phyloP scores from a whole-genome alignment of 139 green algal species.

The Edaphochlamys debaryana region DNA sequence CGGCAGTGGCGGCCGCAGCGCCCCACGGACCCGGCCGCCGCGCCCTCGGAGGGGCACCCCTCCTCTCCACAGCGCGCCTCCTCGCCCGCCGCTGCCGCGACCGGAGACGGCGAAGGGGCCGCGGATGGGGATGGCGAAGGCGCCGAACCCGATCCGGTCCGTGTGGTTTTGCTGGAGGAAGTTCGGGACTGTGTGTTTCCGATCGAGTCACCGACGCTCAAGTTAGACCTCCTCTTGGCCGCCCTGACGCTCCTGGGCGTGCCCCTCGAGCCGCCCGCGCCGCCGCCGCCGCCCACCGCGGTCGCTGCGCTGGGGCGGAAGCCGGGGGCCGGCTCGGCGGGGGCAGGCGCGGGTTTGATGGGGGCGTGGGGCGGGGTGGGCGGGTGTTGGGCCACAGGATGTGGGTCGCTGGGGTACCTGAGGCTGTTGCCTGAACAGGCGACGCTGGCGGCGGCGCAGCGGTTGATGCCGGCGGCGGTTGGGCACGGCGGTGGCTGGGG shows the following conservation, averaged over 20 bases:
- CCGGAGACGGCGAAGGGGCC: background rate
- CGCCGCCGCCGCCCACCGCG: background rate
- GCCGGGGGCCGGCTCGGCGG: no score
- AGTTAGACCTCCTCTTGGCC: constrained; percentile 54
- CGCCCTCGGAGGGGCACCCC: no score
- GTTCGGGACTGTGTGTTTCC: constrained; percentile 48
- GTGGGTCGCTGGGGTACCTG: constrained; percentile 5
- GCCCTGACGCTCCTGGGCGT: constrained; percentile 70
- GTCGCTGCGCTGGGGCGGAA: background rate
- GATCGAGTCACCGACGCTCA: constrained; percentile 42
- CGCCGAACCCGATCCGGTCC: constrained; percentile 1
- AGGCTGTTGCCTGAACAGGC: constrained; percentile 3
- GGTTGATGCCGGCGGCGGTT: background rate
- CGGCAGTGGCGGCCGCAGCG: constrained; percentile 13
- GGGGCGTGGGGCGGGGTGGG: no score
- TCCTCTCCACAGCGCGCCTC: no score
- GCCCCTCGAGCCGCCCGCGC: constrained; percentile 43
- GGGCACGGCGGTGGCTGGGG: no score
- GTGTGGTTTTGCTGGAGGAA: constrained; percentile 44
- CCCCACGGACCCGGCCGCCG: background rate
- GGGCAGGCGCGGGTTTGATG: no score
- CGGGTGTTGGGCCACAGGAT: no score
- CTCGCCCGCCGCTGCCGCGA: background rate
- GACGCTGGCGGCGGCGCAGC: background rate
- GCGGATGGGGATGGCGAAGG: background rate